Evolutionary conservation across 169 alveolate species (phyloP), one percentile per base, ranked within the genome.

Genomic region (Cytauxzoon felis): DNA sequence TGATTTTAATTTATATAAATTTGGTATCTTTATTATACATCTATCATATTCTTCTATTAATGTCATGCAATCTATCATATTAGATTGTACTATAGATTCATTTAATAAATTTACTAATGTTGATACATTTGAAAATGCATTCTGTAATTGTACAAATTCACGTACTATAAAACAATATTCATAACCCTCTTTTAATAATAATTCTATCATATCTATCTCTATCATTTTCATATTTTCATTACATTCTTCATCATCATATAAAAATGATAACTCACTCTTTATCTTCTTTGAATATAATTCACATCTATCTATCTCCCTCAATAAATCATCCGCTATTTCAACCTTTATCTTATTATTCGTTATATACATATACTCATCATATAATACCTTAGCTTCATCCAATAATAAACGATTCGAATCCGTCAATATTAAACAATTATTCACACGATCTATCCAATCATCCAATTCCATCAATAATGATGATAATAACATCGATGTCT

Each of bases 21-120:
- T 33, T 8, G 82, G 82, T 2, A 72, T 43, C n/a, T 57, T 53
- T 6, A 72, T 45, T 29, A 58, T 16, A 7, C 62, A 65, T 23
- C 57, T 52, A 26, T 58, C 82, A 30, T 66, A 45, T 13, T 47
- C 50, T 29, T 65, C 41, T 2, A 50, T 54, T 43, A 72, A 43
- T 33, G 78, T 52, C 34, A 38, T 54, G 47, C 70, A 72, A 27
- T 59, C 60, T 18, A 48, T 2, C 21, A 72, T 8, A 27, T 72
- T 70, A 6, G 66, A 57, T 3, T 63, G 70, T 7, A 72, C 9
- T 4, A 72, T 59, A n/a, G 82, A 60, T 16, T 32, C 54, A 40
- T 59, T 78, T 59, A 72, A 45, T 13, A 72, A 70, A 30, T 58
- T 47, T 48, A 61, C 64, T 23, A 72, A 18, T 18, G 73, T 38